Evolutionary conservation across 148 eudicot species (phyloP).

Genomic region (Cornus kousa): DNA sequence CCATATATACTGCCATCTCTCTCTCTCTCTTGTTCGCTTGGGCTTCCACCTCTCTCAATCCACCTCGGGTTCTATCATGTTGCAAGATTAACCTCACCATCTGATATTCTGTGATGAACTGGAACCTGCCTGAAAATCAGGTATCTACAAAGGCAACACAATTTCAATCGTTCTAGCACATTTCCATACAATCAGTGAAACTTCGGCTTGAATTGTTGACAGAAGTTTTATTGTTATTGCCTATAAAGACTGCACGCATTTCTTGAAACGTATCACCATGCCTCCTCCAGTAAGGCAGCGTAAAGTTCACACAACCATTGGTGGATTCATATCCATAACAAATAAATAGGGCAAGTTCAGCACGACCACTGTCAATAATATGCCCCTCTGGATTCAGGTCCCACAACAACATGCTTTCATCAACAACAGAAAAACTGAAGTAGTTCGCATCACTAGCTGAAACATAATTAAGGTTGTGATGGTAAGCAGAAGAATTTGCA

Average conservation of each 20-base stretch:
- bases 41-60: no score
- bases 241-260: not conserved
- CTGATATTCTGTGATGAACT: no score
- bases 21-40: no score
- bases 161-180: constrained; percentile 17
- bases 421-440: no score
- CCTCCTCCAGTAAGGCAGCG: constrained; percentile 20
- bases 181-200: constrained; percentile 22
- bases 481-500: no score
- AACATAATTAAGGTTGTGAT: no score
- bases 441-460: no score
- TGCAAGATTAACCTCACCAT: no score
- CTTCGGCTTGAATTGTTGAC: constrained; percentile 8
- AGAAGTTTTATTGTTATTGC: not conserved
- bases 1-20: no score
- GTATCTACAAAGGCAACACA: constrained; percentile 21
- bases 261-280: constrained; percentile 10
- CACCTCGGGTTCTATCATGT: no score
- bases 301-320: constrained; percentile 17
- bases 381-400: constrained; percentile 11
- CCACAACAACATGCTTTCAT: no score
- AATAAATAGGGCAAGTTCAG: not conserved
- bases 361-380: not conserved
- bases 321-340: constrained; percentile 28
- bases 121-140: no score